Evolutionary conservation across 1,284 basidiomycete genomes (phyloP).

Genomic region (Earliella scabrosa): DNA sequence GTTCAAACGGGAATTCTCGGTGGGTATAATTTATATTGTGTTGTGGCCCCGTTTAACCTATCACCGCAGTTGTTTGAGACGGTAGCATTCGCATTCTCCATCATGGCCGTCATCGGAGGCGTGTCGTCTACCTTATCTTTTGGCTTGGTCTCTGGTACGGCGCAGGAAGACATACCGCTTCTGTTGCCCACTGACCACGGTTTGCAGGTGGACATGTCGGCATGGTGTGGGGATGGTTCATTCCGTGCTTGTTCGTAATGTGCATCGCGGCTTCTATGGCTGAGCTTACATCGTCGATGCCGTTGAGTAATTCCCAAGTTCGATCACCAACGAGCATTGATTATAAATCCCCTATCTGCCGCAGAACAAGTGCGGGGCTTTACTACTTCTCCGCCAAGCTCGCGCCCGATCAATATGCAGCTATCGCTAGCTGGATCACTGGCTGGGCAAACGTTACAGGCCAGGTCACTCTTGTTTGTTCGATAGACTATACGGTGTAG

Average conservation of each 20-base stretch:
- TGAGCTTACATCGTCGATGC: constrained; percentile 75
- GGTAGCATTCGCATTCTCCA: constrained; percentile 70
- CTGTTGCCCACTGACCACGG: background rate
- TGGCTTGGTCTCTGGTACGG: constrained; percentile 55
- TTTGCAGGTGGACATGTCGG: constrained; percentile 69
- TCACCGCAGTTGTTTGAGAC: constrained; percentile 56
- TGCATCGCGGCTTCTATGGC: constrained; percentile 69
- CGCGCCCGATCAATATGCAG: constrained; percentile 59
- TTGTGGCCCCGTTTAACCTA: background rate
- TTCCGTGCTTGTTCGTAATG: constrained; percentile 70
- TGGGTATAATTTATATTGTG: background rate
- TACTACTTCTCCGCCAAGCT: constrained; percentile 78
- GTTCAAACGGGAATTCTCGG: no score
- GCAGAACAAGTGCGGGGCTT: constrained; percentile 55
- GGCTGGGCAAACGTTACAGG: constrained; percentile 67
- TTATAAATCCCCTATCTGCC: background rate
- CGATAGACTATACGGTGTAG: constrained; percentile 72
- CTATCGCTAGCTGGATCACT: constrained; percentile 77
- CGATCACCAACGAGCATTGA: background rate
- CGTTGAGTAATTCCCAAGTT: constrained; percentile 44
- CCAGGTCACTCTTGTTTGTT: constrained; percentile 69
- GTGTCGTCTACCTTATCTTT: constrained; percentile 70
- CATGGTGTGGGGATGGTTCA: constrained; percentile 78
- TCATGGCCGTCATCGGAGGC: constrained; percentile 74
- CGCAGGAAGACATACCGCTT: background rate